A percentile compares a stretch with the other conserved stretches of the same genome.
These are phyloP conservation scores for Exophiala phaeomuriformis DNA, from an alignment of 2,329 filamentous ascomycete genomes.

Conservation along the genomic window DNA sequence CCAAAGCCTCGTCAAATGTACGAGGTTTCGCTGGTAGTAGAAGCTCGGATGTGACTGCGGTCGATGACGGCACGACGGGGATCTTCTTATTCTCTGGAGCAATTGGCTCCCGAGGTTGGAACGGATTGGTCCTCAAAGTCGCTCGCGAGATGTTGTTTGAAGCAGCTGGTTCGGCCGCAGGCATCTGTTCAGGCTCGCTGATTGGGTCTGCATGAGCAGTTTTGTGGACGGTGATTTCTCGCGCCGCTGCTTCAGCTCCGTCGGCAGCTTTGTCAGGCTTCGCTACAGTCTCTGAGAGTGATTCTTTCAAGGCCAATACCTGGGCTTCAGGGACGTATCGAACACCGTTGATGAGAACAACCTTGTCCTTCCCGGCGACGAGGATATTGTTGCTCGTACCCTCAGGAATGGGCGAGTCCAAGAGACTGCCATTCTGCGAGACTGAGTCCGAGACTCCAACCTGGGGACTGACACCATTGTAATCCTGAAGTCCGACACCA, in stretches of 20 bases:
- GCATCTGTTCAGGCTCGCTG: neutral
- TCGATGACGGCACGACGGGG: neutral
- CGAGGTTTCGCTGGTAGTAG: neutral
- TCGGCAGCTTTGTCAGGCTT: neutral
- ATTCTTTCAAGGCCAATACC: conserved; percentile 4
- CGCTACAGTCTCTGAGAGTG: neutral
- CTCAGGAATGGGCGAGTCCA: conserved; percentile 16
- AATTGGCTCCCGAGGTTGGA: conserved; percentile 9
- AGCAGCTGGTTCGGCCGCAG: neutral
- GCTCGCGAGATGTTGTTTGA: neutral
- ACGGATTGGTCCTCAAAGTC: conserved; percentile 8
- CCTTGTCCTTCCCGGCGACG: conserved; percentile 1
- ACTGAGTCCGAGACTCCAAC: neutral
- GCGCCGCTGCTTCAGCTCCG: neutral
- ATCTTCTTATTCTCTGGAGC: neutral
- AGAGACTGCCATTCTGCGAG: conserved; percentile 2
- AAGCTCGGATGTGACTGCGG: neutral
- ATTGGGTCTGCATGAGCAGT: neutral
- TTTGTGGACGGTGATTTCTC: neutral
- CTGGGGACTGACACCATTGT: neutral
- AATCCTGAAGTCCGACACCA: neutral
- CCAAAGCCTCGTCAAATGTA: conserved; percentile 2
- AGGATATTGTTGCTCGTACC: conserved; percentile 4
- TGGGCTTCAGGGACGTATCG: conserved; percentile 9
- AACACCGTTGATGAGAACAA: conserved; percentile 9